Base-by-base conservation (phyloP, 108 stramenopile genomes). In the Nitzschia palea region DNA sequence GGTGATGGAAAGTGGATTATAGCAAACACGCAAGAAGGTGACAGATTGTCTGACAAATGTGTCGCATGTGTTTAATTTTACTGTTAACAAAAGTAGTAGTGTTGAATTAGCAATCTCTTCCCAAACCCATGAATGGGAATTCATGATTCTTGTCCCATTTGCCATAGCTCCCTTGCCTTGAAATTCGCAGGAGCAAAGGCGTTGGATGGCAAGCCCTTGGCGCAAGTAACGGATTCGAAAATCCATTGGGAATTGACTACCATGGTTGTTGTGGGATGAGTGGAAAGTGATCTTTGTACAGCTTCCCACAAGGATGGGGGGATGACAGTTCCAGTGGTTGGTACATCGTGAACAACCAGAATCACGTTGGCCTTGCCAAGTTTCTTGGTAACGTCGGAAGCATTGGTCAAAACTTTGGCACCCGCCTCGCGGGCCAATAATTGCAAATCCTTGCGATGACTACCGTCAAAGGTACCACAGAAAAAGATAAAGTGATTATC, bases 161-260 rank as follows among this genome's bases (percentile, higher is more conserved):
- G 15, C 44, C 37, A 65, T 1, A 65, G 33, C 10, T 52, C 52
- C 52, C 20, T 44, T 4, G 65, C 65, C 27, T 22, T 53, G 33
- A 20, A 20, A 17, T 65, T 51, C 1, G 1, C 25, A 25, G 74
- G 74, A 14, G 65, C 43, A 42, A 74, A 93, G 3, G 55, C 45
- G 34, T 45, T 54, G 31, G 66, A 55, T 0, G 76, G 52, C 54
- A 87, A 35, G 9, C 61, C 28, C 26, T 57, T 72, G 18, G 84
- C 88, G 55, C 87, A 83, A 44, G 82, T 81, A 22, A 93, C 75
- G 52, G 73, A 83, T 71, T 93, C 91, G 63, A 88, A 86, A 12
- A 93, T 37, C 91, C 91, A 93, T 48, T 73, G 57, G 23, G 75
- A 81, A 62, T 80, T 63, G 32, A 90, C 88, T 29, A 84, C 72